These are phyloP conservation scores for Ganoderma boninense DNA, from an alignment of 1,284 basidiomycete genomes.

Conservation along the genomic window DNA sequence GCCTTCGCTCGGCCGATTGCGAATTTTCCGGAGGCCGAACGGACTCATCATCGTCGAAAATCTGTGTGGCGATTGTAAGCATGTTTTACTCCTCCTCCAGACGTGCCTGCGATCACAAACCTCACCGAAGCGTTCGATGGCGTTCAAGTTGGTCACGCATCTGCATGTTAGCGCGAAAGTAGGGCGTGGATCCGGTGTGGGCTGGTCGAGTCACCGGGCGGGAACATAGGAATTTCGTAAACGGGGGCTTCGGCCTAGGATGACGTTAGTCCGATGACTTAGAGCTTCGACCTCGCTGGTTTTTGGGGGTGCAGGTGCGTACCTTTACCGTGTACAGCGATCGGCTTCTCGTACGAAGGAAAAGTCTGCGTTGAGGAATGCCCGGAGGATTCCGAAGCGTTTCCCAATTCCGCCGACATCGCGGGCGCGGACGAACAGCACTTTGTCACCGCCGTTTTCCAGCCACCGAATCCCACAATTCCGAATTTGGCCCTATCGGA, in stretches of 20 bases:
- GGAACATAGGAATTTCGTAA: not conserved
- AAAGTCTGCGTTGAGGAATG: not conserved
- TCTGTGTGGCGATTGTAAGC: not conserved
- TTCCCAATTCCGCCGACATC: not conserved
- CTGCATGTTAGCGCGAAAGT: not conserved
- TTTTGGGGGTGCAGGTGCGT: not conserved
- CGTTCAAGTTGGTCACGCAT: not conserved
- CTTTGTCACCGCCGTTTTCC: not conserved
- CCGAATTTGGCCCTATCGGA: not conserved
- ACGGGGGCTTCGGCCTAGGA: not conserved
- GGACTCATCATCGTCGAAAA: not conserved
- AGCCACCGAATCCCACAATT: not conserved
- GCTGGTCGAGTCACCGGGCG: not conserved
- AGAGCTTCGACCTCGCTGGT: not conserved
- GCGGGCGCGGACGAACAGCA: not conserved
- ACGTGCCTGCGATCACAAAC: not conserved
- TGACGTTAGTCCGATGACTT: slow-evolving; percentile 3
- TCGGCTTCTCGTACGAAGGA: not conserved
- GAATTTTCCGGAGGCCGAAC: not conserved
- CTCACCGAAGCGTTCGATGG: not conserved
- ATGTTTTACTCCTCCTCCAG: not conserved
- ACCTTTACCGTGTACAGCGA: not conserved
- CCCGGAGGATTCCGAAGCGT: not conserved
- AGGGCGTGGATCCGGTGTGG: not conserved
- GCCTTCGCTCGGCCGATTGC: not conserved